Percentiles rank a stretch among this genome's conserved stretches.
Evolutionary conservation across 768 basidiomycete genomes (phyloP).

Genomic region (Trametes villosa): DNA sequence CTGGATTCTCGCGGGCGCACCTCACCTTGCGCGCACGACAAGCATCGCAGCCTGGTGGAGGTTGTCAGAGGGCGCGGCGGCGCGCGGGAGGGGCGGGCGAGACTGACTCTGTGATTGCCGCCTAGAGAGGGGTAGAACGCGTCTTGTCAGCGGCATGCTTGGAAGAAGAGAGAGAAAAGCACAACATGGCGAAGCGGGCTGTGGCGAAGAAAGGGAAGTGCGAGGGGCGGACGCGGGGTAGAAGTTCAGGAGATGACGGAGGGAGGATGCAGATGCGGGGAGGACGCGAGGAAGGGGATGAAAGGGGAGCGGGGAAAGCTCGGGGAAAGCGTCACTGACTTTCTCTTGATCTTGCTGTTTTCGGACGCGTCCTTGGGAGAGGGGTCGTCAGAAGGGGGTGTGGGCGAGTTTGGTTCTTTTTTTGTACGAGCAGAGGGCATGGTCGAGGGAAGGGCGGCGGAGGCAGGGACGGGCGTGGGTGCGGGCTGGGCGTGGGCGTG

Average conservation of each 20-base stretch:
- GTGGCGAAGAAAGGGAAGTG: slow-evolving; percentile 2
- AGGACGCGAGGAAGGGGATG: slow-evolving; percentile 38
- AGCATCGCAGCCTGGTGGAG: slow-evolving; percentile 74
- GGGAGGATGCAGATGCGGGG: slow-evolving; percentile 32
- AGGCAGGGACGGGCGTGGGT: slow-evolving; percentile 15
- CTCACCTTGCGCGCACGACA: slow-evolving; percentile 87
- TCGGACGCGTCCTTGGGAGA: slow-evolving; percentile 61
- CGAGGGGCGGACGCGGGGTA: slow-evolving; percentile 28
- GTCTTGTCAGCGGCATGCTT: slow-evolving; percentile 27
- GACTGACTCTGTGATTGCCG: slow-evolving; percentile 83
- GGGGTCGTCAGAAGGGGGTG: slow-evolving; percentile 68
- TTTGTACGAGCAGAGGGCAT: slow-evolving; percentile 74
- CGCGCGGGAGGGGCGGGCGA: slow-evolving; percentile 20
- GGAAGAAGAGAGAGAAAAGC: slow-evolving; percentile 28
- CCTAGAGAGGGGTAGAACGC: slow-evolving; percentile 49
- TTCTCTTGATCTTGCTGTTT: slow-evolving; percentile 79
- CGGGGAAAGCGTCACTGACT: slow-evolving; percentile 63
- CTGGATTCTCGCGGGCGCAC: slow-evolving; percentile 79
- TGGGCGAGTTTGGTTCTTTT: slow-evolving; percentile 65
- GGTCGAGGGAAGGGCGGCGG: slow-evolving; percentile 33
- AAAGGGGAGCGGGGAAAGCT: slow-evolving; percentile 56
- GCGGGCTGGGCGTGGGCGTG: slow-evolving; percentile 31
- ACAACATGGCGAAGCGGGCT: slow-evolving; percentile 28
- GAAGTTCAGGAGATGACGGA: slow-evolving; percentile 15
- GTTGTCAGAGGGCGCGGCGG: slow-evolving; percentile 30